Conservation (phyloP, 139 green algal genomes). For the Haematococcus sp. region DNA sequence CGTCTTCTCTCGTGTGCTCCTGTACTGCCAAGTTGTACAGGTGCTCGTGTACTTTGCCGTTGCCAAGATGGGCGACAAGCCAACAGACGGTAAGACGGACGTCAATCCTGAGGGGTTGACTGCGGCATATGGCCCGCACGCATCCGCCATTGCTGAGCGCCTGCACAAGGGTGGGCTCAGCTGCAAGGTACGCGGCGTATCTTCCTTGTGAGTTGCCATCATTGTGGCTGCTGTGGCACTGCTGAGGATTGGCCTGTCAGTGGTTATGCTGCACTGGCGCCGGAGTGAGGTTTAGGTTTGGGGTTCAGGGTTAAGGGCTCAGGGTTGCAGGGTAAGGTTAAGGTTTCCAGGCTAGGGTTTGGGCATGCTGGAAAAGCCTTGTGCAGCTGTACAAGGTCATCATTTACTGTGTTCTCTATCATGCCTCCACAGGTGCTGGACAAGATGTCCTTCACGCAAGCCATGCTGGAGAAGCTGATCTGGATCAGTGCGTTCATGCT, state of each 20-base stretch:
- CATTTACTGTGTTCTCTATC: too few species aligned
- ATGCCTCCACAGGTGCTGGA: slow-evolving; percentile 80
- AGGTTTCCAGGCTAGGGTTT: too few species aligned
- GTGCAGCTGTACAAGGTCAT: too few species aligned
- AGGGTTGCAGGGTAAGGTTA: too few species aligned
- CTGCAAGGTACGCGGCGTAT: slow-evolving; percentile 75
- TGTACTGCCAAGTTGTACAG: too few species aligned
- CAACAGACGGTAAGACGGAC: slow-evolving; percentile 65
- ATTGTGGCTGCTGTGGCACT: not conserved
- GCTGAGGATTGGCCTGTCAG: not conserved
- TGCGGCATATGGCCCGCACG: slow-evolving; percentile 80
- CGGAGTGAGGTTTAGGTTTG: too few species aligned
- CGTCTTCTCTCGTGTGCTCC: too few species aligned
- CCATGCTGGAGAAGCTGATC: slow-evolving; percentile 99
- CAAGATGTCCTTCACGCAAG: slow-evolving; percentile 55
- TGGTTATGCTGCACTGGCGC: not conserved
- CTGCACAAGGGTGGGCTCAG: slow-evolving; percentile 74
- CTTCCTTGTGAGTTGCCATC: not conserved
- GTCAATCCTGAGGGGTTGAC: slow-evolving; percentile 97
- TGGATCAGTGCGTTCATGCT: slow-evolving; percentile 98
- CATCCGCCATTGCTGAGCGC: slow-evolving; percentile 71
- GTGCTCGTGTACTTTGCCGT: slow-evolving; percentile 98
- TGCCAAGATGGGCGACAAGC: slow-evolving; percentile 85
- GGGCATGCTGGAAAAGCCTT: too few species aligned
- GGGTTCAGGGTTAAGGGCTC: too few species aligned